Evolutionary conservation across 2,329 filamentous ascomycete species (phyloP).

Genomic region (Cladosporium halotolerans): DNA sequence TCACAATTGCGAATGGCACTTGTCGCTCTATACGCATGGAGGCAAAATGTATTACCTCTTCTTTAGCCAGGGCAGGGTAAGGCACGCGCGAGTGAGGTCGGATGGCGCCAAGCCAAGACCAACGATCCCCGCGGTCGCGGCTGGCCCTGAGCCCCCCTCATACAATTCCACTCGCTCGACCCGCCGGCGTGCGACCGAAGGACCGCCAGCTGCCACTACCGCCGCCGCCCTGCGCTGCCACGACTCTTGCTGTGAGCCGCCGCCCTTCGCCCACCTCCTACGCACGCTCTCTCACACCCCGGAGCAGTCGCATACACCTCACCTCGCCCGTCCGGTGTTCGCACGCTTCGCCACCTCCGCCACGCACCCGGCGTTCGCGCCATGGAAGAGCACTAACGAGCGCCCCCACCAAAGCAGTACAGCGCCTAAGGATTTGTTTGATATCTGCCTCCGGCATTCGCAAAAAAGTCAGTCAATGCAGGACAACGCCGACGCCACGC

Average conservation of each 20-base stretch:
- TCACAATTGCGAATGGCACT: too few species aligned
- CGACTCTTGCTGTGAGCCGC: background rate
- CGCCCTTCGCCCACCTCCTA: background rate
- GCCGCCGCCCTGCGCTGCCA: background rate
- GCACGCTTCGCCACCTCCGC: background rate
- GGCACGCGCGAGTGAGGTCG: too few species aligned
- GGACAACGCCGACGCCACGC: background rate
- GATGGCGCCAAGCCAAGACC: too few species aligned
- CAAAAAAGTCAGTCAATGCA: constrained; percentile 8
- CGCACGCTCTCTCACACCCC: background rate
- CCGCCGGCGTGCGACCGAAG: background rate
- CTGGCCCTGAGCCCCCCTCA: too few species aligned
- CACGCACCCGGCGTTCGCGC: background rate
- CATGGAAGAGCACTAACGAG: background rate
- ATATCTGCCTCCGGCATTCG: constrained; percentile 1
- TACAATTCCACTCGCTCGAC: too few species aligned
- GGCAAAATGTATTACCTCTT: too few species aligned
- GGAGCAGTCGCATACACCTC: background rate
- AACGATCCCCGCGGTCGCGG: too few species aligned
- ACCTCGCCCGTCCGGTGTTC: background rate
- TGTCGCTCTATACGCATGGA: too few species aligned
- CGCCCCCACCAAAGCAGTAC: background rate
- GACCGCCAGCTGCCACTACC: background rate
- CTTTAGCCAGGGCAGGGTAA: too few species aligned
- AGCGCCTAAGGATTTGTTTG: constrained; percentile 1